Percentiles rank a stretch among this genome's conserved stretches.
Conservation (phyloP, 441 rosid species). For the Euphorbia celastroides region DNA sequence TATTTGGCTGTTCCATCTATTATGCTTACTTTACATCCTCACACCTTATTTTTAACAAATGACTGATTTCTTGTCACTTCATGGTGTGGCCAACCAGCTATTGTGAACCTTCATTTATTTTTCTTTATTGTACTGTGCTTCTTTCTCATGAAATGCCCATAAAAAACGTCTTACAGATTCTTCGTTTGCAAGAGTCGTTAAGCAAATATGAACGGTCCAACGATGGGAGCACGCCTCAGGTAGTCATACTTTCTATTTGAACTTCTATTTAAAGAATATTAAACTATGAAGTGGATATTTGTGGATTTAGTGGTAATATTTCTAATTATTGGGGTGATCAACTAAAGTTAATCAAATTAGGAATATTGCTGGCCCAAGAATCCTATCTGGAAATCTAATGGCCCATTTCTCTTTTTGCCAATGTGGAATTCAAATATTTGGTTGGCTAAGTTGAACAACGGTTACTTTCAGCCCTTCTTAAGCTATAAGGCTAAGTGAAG, state of each 20-base stretch:
- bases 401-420: no score
- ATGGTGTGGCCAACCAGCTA: conserved; percentile 10
- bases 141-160: neutral
- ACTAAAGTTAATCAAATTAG: neutral
- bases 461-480: no score
- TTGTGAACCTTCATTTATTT: neutral
- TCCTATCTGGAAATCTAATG: no score
- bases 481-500: no score
- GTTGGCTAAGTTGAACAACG: no score
- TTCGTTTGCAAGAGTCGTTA: conserved; percentile 81
- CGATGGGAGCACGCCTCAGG: conserved; percentile 92
- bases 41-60: neutral
- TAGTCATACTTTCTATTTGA: no score
- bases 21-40: no score
- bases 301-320: neutral
- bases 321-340: neutral
- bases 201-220: conserved; percentile 85
- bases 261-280: conserved; percentile 5
- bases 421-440: no score
- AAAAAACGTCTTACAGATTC: conserved; percentile 46
- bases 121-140: conserved; percentile 5
- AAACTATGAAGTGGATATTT: neutral
- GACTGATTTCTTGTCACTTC: conserved; percentile 13
- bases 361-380: conserved; percentile 1
- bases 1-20: conserved; percentile 19